Evolutionary conservation across 2,329 filamentous ascomycete genomes (phyloP).

Genomic region (Teratosphaeria nubilosa): DNA sequence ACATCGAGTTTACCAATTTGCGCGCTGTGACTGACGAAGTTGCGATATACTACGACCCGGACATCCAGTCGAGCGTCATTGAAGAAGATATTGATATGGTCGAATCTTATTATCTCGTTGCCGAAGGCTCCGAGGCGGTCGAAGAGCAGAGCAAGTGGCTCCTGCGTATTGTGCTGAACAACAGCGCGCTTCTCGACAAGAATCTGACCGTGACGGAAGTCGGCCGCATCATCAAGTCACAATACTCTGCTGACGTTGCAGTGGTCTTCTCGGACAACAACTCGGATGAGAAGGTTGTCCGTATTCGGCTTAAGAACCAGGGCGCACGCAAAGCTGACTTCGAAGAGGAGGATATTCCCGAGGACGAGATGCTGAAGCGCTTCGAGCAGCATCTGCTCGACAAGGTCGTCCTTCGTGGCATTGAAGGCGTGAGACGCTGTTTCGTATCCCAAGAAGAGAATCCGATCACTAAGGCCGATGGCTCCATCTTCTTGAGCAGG

Average conservation of each 20-base stretch:
- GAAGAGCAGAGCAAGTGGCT: constrained; percentile 82
- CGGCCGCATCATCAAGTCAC: constrained; percentile 76
- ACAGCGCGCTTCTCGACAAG: constrained; percentile 92
- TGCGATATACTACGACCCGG: constrained; percentile 95
- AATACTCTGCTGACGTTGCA: constrained; percentile 74
- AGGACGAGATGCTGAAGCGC: constrained; percentile 90
- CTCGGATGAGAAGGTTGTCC: constrained; percentile 87
- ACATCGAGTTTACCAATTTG: constrained; percentile 88
- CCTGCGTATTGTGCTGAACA: constrained; percentile 82
- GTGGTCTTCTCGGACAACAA: constrained; percentile 98
- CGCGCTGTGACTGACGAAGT: constrained; percentile 83
- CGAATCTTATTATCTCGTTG: constrained; percentile 91
- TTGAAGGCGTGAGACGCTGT: constrained; percentile 76
- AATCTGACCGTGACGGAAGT: constrained; percentile 86
- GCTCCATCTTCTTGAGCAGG: constrained; percentile 64
- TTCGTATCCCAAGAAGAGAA: constrained; percentile 79
- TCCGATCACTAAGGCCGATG: constrained; percentile 58
- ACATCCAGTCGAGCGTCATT: constrained; percentile 76
- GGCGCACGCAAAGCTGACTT: constrained; percentile 46
- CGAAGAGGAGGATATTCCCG: constrained; percentile 63
- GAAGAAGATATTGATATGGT: constrained; percentile 86
- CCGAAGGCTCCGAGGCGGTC: constrained; percentile 54
- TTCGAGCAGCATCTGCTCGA: constrained; percentile 87
- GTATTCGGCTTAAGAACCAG: constrained; percentile 50
- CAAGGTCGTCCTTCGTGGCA: constrained; percentile 81